Conservation (phyloP, 2,329 filamentous ascomycete genomes). For the Claviceps sp. region DNA sequence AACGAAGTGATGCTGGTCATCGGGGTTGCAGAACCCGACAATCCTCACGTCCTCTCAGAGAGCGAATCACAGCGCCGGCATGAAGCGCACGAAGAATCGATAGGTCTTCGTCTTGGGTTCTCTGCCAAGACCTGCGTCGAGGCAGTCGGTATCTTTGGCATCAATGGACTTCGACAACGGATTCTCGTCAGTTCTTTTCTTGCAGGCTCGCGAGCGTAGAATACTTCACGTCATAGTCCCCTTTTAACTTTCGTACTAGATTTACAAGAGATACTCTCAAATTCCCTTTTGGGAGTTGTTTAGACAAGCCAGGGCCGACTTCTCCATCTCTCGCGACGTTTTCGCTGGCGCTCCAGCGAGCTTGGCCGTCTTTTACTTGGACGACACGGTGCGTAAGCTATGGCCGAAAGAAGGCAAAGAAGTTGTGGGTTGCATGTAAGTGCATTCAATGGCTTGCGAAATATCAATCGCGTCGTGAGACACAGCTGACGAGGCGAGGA, state of each 20-base stretch:
- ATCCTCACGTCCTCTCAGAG: slow-evolving; percentile 24
- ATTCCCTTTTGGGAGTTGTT: slow-evolving; percentile 34
- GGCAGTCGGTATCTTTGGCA: slow-evolving; percentile 35
- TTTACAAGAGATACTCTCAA: slow-evolving; percentile 36
- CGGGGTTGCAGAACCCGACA: slow-evolving; percentile 46
- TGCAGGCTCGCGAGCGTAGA: not conserved
- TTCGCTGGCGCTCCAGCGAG: slow-evolving; percentile 20
- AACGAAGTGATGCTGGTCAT: slow-evolving; percentile 53
- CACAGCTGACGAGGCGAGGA: slow-evolving; percentile 5
- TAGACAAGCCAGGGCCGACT: slow-evolving; percentile 13
- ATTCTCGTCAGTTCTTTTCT: slow-evolving; percentile 30
- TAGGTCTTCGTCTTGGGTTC: slow-evolving; percentile 27
- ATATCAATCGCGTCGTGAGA: not conserved
- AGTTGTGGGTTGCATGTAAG: slow-evolving; percentile 16
- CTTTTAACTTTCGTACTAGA: slow-evolving; percentile 19
- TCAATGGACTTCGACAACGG: slow-evolving; percentile 39
- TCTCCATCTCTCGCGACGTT: slow-evolving; percentile 18
- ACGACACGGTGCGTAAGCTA: slow-evolving; percentile 13
- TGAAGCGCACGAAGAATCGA: slow-evolving; percentile 31
- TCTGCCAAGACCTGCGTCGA: slow-evolving; percentile 20
- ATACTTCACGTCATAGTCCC: too few relatives aligned
- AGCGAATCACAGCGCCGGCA: slow-evolving; percentile 29
- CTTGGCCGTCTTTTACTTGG: slow-evolving; percentile 16
- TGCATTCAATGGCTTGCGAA: not conserved
- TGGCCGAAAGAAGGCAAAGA: slow-evolving; percentile 13